Evolutionary conservation across 352 stramenopile species (phyloP).

Genomic region (Thraustochytrium sp.): DNA sequence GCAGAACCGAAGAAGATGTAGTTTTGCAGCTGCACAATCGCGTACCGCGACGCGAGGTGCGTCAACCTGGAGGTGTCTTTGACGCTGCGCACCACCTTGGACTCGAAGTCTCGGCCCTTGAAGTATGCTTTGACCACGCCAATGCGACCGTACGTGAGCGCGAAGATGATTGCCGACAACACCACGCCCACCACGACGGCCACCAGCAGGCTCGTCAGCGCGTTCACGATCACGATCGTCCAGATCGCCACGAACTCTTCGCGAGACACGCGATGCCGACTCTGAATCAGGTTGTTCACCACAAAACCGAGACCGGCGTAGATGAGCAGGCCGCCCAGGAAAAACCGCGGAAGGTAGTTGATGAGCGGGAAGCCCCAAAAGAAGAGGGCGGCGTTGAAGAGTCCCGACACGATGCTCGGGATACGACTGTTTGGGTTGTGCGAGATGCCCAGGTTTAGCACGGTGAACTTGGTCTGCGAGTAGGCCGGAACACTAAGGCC

Average conservation of each 20-base stretch:
- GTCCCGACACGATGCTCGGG: background rate
- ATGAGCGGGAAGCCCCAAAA: slow-evolving; percentile 42
- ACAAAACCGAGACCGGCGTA: slow-evolving; percentile 40
- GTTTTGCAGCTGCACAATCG: slow-evolving; percentile 42
- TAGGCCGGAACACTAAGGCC: background rate
- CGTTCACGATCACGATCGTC: slow-evolving; percentile 35
- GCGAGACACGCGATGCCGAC: background rate
- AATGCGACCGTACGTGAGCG: slow-evolving; percentile 12
- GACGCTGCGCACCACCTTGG: slow-evolving; percentile 16
- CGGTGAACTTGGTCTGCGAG: slow-evolving; percentile 41
- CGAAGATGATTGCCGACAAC: slow-evolving; percentile 22
- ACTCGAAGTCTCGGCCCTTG: slow-evolving; percentile 13
- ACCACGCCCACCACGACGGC: slow-evolving; percentile 24
- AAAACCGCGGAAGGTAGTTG: slow-evolving; percentile 38
- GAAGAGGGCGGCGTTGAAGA: slow-evolving; percentile 29
- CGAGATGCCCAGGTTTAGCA: slow-evolving; percentile 19
- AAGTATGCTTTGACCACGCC: slow-evolving; percentile 25
- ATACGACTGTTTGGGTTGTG: slow-evolving; percentile 14
- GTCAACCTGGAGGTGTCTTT: background rate
- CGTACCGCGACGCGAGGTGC: background rate
- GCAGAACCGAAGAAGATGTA: slow-evolving; percentile 44
- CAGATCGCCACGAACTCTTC: slow-evolving; percentile 41
- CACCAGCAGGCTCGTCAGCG: background rate
- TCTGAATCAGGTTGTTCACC: slow-evolving; percentile 35
- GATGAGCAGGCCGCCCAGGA: slow-evolving; percentile 27